Evolutionary conservation across 1,284 basidiomycete genomes (phyloP), one percentile per base, ranked within the genome.

Genomic region (Polyporus tsugae): DNA sequence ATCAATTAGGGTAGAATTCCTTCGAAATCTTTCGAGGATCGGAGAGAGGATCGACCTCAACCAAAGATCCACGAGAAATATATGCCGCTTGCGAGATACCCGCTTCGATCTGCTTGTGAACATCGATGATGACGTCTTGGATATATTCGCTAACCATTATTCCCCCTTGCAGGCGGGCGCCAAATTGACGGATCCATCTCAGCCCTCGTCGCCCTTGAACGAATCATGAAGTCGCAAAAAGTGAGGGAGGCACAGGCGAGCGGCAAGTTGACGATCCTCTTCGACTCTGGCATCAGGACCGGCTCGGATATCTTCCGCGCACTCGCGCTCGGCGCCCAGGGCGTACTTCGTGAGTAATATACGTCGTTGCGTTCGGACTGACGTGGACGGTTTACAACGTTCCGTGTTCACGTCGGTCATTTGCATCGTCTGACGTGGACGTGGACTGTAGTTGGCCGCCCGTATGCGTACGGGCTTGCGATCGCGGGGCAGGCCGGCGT

Each of bases 231-330:
- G 60, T 91, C 89, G 33, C 80, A 80, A 29, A 87, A 86, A 70
- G 83, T 94, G 65, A 82, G 81, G 60, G 82, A 80, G 0, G 90
- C 90, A 0, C 91, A 92, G 74, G 73, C 74, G 75, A 81, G 42
- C 78, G 88, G 88, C 5, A 86, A 85, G 62, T 80, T 95, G 57
- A 89, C 91, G 0, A 80, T 95, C 22, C 80, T 95, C 4, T 94
- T 95, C 76, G 94, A 95, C 77, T 94, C 91, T 4, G 93, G 93
- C 5, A 89, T 95, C 69, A 86, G 94, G 41, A 90, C 89, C 0
- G 93, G 92, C 11, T 86, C 88, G 62, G 94, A 95, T 69, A 86
- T 94, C 60, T 85, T 95, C 79, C 94, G 95, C 78, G 94, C 94
- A 0, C 76, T 93, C 35, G 91, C 91, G 1, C 80, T 93, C 0